Base-by-base conservation (phyloP, 306 rosid species). In the Gastrolobium villosum region DNA sequence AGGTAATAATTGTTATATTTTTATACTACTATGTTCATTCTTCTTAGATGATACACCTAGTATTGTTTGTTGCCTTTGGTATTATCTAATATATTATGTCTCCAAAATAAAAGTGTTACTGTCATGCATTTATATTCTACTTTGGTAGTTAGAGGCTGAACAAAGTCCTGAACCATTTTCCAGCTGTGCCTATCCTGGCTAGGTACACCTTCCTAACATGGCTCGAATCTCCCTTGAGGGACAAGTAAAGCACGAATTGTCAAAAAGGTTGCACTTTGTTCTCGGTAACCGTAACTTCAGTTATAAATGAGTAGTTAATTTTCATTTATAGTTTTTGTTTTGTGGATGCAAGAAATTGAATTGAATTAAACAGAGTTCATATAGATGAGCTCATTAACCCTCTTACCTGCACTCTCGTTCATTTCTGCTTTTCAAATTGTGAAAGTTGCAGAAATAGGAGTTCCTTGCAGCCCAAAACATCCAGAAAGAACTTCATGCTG, bases 401-500 rank as follows among this genome's bases (percentile, higher is more conserved):
- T 31, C 50, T 71, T n/a, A 31, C 54, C 59, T 50, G 41, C 72
- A 59, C 43, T 59, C 72, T 65, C 20, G 10, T 71, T 64, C 79
- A 28, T 70, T 6, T 13, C 44, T 14, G 11, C 9, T 14, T 15
- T 26, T 78, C 26, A 0, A 30, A 32, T 10, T 52, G 35, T 55
- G 89, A 76, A 88, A 87, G 87, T 61, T 76, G 92, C 79, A 85
- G 92, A 90, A 88, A 87, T 74, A 70, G 85, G 89, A 64, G 86
- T 75, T 88, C 77, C 86, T 81, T 88, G 78, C 91, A 88, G 86
- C 86, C 88, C 91, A 90, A 87, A 90, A 75, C 81, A 78, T 53
- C 63, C 26, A 60, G 37, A 26, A 45, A 11, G 44, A 72, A 30
- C 31, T 45, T 71, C 70, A 41, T 65, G 84, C 54, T 72, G 85